phyloP scores from a whole-genome alignment of 805 yeast species.

The Saccharomycopsis javanensis region DNA sequence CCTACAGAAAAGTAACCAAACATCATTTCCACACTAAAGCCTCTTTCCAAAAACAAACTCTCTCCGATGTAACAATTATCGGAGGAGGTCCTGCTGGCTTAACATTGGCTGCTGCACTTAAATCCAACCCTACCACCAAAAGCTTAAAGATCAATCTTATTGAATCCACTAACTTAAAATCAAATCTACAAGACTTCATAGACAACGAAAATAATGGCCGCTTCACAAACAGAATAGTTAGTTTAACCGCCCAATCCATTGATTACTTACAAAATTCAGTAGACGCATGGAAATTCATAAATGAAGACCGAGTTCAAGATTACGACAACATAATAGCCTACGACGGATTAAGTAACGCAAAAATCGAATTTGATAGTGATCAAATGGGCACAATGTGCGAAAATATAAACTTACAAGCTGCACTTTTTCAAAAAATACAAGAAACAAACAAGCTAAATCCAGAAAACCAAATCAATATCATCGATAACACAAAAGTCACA shows the following conservation, averaged over 20 bases:
- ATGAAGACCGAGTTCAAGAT: conserved; percentile 60
- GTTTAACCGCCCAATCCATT: conserved; percentile 75
- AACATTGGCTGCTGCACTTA: conserved; percentile 72
- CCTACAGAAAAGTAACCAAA: no score
- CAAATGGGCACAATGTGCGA: conserved; percentile 81
- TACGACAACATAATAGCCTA: conserved; percentile 79
- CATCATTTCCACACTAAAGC: background rate
- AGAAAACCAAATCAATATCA: conserved; percentile 28
- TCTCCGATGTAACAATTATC: conserved; percentile 67
- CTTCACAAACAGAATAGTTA: conserved; percentile 73
- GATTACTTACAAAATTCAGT: conserved; percentile 49
- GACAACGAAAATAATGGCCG: conserved; percentile 18
- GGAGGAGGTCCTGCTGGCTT: conserved; percentile 99
- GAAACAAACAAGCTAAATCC: conserved; percentile 26
- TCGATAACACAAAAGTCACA: conserved; percentile 61
- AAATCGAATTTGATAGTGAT: conserved; percentile 61
- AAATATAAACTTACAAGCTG: conserved; percentile 72
- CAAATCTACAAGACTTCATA: conserved; percentile 38
- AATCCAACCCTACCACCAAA: conserved; percentile 52
- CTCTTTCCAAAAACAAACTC: background rate
- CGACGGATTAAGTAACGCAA: conserved; percentile 67
- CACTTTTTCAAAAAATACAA: conserved; percentile 45
- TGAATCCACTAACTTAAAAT: conserved; percentile 57
- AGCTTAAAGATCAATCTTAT: conserved; percentile 56
- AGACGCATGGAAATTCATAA: conserved; percentile 68